Evolutionary conservation across 129 eudicot genomes (phyloP).

Genomic region (Heracleum sosnowskyi): DNA sequence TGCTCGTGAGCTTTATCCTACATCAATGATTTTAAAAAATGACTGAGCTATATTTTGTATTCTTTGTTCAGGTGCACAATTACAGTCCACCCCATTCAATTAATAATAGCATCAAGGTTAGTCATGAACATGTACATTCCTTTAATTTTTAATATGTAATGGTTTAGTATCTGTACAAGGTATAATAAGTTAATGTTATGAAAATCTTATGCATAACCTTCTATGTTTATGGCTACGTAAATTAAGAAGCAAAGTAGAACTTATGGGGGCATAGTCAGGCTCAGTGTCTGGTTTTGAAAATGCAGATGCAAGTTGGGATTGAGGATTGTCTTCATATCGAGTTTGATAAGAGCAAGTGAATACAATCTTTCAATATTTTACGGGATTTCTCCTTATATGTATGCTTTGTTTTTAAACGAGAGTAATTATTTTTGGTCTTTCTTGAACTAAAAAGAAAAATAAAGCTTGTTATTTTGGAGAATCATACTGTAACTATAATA

Average conservation of each 20-base stretch:
- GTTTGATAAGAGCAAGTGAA: conserved; percentile 97
- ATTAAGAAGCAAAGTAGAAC: conserved; percentile 75
- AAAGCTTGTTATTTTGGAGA: too few relatives aligned
- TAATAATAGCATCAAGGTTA: too few relatives aligned
- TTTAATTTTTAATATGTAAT: too few relatives aligned
- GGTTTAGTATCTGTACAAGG: too few relatives aligned
- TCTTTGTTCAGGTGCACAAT: too few relatives aligned
- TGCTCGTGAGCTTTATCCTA: too few relatives aligned
- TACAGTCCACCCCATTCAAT: too few relatives aligned
- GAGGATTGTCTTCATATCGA: conserved; percentile 92
- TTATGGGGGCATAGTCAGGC: neutral
- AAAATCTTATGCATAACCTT: conserved; percentile 29
- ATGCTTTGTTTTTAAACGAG: neutral
- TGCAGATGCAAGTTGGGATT: conserved; percentile 95
- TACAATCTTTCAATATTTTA: neutral
- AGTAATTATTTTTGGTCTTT: neutral
- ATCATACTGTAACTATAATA: neutral
- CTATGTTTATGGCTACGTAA: conserved; percentile 86
- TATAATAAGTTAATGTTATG: conserved; percentile 77
- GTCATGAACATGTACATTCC: too few relatives aligned
- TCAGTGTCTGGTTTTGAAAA: conserved; percentile 9
- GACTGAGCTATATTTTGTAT: too few relatives aligned
- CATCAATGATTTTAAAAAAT: too few relatives aligned
- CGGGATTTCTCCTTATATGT: neutral
- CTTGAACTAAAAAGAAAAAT: neutral